Evolutionary conservation across 2,329 filamentous ascomycete species (phyloP), one percentile per base, ranked within the genome.

Genomic region (Talaromyces sp.): DNA sequence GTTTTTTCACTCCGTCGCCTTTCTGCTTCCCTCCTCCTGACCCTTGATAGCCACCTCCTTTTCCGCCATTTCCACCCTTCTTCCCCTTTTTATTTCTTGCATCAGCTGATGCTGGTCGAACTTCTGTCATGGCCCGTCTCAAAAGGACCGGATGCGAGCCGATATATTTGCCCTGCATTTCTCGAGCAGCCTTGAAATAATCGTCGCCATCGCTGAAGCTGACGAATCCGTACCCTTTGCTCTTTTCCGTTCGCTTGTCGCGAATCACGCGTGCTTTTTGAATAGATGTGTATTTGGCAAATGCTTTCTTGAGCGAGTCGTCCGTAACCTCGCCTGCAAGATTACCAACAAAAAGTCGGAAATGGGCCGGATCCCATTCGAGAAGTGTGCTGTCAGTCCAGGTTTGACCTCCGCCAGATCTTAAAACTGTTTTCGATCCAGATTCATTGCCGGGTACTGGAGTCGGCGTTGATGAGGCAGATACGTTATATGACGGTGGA

Each of bases 121-220:
- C 91, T 74, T 97, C 92, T 6, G 93, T 96, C 66, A 88, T 96
- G 65, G 90, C 91, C 74, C 94, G 90, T 74, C 90, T 88, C 66
- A 97, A 84, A 27, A 90, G 80, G 29, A 97, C 90, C 0, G 94
- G 94, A 75, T 97, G 94, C 73, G 92, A 97, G 69, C 96, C 93
- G 72, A 99, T 97, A 77, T 99, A 99, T 79, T 99, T 97, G 68
- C 92, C 92, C 70, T 97, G 90, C 94, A 97, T 97, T 79, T 97
- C 93, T 78, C 94, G 92, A 69, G 92, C 93, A 1, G 94, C 93
- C 69, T 91, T 86, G 81, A 99, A 97, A 74, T 95, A 97, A 70
- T 97, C 92, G 74, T 99, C 94, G 31, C 92, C 90, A 71, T 97
- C 90, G 68, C 88, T 89, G 77, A 99, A 97, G 75, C 91, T 94